Percentiles rank a stretch among this genome's conserved stretches.
These are phyloP conservation scores for Nemania bipapillata DNA, from an alignment of 2,329 filamentous ascomycete species.

Conservation along the genomic window DNA sequence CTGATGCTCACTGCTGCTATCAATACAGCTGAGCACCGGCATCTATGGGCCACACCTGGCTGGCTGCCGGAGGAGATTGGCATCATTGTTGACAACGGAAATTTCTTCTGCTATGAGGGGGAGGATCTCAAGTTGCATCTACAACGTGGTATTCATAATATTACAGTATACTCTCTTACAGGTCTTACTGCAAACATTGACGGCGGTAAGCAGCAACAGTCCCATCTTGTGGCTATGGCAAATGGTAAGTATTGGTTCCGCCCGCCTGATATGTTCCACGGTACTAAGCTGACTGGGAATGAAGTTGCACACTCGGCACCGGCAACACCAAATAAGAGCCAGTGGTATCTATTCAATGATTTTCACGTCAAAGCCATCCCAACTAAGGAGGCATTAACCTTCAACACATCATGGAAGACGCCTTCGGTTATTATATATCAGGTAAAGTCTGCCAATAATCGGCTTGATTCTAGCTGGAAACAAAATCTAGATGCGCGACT, in stretches of 20 bases:
- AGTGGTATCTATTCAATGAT: constrained; percentile 98
- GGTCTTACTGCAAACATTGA: constrained; percentile 92
- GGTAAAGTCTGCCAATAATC: constrained; percentile 80
- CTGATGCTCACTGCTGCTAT: constrained; percentile 87
- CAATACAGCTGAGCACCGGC: constrained; percentile 75
- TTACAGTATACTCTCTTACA: constrained; percentile 89
- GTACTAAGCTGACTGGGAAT: constrained; percentile 43
- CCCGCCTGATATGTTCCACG: background rate
- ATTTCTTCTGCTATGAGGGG: constrained; percentile 94
- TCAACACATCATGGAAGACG: constrained; percentile 91
- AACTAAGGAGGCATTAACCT: constrained; percentile 84
- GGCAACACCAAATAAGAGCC: constrained; percentile 68
- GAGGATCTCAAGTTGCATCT: constrained; percentile 85
- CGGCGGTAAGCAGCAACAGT: constrained; percentile 82
- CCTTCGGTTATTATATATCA: constrained; percentile 91
- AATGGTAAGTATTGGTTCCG: constrained; percentile 68
- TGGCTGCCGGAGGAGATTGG: constrained; percentile 96
- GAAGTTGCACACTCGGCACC: constrained; percentile 74
- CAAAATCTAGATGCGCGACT: constrained; percentile 83
- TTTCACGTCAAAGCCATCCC: constrained; percentile 87
- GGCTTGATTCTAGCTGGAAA: constrained; percentile 88
- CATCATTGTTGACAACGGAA: constrained; percentile 87
- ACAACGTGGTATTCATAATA: constrained; percentile 80
- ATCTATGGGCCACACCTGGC: constrained; percentile 86
- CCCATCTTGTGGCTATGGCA: constrained; percentile 89